Evolutionary conservation across 345 rosid species (phyloP).

Genomic region (Salix viminalis): DNA sequence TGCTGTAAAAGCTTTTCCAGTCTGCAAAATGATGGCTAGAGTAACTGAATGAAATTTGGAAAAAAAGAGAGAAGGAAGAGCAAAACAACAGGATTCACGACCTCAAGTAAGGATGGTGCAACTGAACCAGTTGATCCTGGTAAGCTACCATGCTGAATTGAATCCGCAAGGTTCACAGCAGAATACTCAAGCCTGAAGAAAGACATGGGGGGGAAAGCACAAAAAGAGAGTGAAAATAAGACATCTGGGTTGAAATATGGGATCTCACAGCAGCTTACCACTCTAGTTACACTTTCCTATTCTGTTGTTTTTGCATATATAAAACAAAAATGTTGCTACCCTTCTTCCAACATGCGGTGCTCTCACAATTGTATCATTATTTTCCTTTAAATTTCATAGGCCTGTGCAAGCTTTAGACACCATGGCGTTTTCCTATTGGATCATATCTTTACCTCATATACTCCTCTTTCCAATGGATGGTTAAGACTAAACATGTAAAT

Average conservation of each 20-base stretch:
- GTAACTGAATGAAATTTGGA: conserved; percentile 6
- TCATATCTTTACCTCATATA: background rate
- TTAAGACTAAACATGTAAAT: background rate
- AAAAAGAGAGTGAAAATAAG: background rate
- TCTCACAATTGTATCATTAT: background rate
- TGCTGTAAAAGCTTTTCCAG: conserved; percentile 87
- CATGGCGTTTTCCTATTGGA: background rate
- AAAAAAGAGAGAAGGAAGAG: conserved; percentile 13
- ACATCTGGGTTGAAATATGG: background rate
- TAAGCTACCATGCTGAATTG: conserved; percentile 63
- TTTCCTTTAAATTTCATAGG: background rate
- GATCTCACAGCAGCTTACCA: background rate
- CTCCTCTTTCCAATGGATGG: background rate
- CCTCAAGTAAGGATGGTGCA: conserved; percentile 89
- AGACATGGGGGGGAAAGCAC: background rate
- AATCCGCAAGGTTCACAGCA: conserved; percentile 56
- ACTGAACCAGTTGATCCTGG: conserved; percentile 57
- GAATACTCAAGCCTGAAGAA: conserved; percentile 71
- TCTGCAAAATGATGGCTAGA: conserved; percentile 37
- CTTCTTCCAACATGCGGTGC: background rate
- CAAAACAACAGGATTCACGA: conserved; percentile 11
- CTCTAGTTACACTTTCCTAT: background rate
- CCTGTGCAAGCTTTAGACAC: background rate
- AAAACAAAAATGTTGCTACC: background rate
- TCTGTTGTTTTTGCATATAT: too few species aligned